A percentile compares a stretch with the other conserved stretches of the same genome.
phyloP scores from a whole-genome alignment of 345 rosid species.

The Moricandia arvensis region DNA sequence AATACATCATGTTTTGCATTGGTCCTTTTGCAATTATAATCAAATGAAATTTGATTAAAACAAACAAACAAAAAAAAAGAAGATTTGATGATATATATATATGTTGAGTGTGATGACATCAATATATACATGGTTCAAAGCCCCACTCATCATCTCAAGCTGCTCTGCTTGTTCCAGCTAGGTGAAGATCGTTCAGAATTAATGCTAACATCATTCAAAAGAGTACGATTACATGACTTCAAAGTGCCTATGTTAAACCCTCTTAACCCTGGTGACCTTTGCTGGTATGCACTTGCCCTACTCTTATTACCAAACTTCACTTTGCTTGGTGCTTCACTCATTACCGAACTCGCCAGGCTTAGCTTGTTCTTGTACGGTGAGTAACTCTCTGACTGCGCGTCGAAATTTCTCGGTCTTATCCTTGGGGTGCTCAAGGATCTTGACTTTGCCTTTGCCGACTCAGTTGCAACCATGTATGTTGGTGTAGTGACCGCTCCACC shows the following conservation, averaged over 20 bases:
- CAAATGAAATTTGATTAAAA: too few relatives aligned
- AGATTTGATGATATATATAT: too few relatives aligned
- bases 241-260: conserved; percentile 43
- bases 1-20: too few relatives aligned
- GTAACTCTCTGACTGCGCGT: conserved; percentile 75
- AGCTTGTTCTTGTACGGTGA: conserved; percentile 58
- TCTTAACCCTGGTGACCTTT: conserved; percentile 2
- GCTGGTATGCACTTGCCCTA: conserved; percentile 9
- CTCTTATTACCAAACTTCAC: conserved; percentile 22
- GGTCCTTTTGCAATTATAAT: too few relatives aligned
- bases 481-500: conserved; percentile 44
- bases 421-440: conserved; percentile 78
- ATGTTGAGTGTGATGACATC: too few relatives aligned
- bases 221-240: conserved; percentile 42
- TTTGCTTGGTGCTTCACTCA: conserved; percentile 49
- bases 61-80: too few relatives aligned
- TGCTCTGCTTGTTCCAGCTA: conserved; percentile 42
- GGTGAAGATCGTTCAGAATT: conserved; percentile 53
- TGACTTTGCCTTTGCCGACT: conserved; percentile 81
- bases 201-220: conserved; percentile 53
- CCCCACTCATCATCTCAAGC: conserved; percentile 36
- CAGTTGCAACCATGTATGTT: conserved; percentile 90
- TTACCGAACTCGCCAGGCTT: conserved; percentile 42
- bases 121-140: conserved; percentile 9
- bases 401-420: conserved; percentile 58